phyloP scores from a whole-genome alignment of 2,329 filamentous ascomycete species.

The Gaeumannomyces sp. region DNA sequence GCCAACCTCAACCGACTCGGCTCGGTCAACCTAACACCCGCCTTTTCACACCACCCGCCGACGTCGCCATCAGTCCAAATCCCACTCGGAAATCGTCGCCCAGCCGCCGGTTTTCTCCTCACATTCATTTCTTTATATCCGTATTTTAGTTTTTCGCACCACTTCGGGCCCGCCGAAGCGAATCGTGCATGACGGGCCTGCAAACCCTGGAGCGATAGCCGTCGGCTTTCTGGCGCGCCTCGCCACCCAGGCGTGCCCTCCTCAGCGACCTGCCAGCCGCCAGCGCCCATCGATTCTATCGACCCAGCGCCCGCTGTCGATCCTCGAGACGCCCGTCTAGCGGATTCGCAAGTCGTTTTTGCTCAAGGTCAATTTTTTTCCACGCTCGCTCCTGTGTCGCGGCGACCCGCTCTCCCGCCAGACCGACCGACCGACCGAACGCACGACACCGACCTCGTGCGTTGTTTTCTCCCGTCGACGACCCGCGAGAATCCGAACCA shows the following conservation, averaged over 20 bases:
- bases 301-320: constrained; percentile 13
- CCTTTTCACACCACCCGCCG: constrained; percentile 3
- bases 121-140: constrained; percentile 7
- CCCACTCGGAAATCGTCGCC: constrained; percentile 2
- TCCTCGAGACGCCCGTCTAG: constrained; percentile 8
- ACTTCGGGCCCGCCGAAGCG: constrained; percentile 8
- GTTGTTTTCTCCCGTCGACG: constrained; percentile 11
- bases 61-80: constrained; percentile 2
- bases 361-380: constrained; percentile 10
- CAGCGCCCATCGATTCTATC: constrained; percentile 18
- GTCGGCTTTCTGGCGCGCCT: constrained; percentile 33
- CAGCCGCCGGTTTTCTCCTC: neutral
- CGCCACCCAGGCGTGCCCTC: constrained; percentile 27
- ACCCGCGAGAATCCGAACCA: no score
- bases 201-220: constrained; percentile 26
- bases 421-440: constrained; percentile 7
- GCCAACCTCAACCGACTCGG: constrained; percentile 8
- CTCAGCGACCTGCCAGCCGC: constrained; percentile 14
- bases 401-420: constrained; percentile 1
- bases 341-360: no score
- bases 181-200: constrained; percentile 6
- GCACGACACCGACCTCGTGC: constrained; percentile 14
- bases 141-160: constrained; percentile 1
- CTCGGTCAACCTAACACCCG: neutral
- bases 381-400: constrained; percentile 9